Evolutionary conservation across 306 rosid genomes (phyloP), one percentile per base, ranked within the genome.

Genomic region (Astragalus glycyphyllos): DNA sequence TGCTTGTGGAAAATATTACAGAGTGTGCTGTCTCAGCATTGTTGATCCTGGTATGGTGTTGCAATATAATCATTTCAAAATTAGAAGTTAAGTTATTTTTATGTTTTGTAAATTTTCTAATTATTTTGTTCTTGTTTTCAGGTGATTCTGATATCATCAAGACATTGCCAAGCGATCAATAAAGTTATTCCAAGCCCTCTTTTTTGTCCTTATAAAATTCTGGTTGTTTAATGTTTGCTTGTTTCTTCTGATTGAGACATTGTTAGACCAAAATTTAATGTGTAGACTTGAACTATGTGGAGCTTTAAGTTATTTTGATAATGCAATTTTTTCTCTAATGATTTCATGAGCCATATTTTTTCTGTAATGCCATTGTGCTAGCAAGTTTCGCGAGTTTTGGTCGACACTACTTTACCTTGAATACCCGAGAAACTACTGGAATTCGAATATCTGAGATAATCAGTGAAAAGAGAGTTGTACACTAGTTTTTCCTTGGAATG

Each of bases 11-110:
- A 90, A 88, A 35, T 90, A 86, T 55, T 90, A 46, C 82, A 84
- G 97, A 78, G 97, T 90, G 15, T 90, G 92, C 84, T 90, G 97
- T 79, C 95, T 90, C 16, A 90, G 97, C 80, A 88, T 90, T 12
- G 11, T 90, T 15, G 97, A 90, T 75, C 89, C 95, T 2, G 97
- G 97, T 90, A 84, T 16, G n/a, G 23, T 9, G 6, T 14, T 11
- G 11, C 5, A 35, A 1, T 11, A 8, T 0, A 10, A 55, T 54
- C 51, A 11, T 15, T 55, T 55, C 23, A 13, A 8, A 20, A 8
- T 56, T 5, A 4, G 10, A 8, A 56, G 8, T 11, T n/a, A 11
- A 55, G 8, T 11, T 17, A 11, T 0, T 7, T 58, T 48, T 16
- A 5, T 42, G 23, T 5, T 5, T 16, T 55, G 11, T 42, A 53